These are phyloP conservation scores for Sphaerulina vaccinii DNA, from an alignment of 2,329 filamentous ascomycete species.

Conservation along the genomic window DNA sequence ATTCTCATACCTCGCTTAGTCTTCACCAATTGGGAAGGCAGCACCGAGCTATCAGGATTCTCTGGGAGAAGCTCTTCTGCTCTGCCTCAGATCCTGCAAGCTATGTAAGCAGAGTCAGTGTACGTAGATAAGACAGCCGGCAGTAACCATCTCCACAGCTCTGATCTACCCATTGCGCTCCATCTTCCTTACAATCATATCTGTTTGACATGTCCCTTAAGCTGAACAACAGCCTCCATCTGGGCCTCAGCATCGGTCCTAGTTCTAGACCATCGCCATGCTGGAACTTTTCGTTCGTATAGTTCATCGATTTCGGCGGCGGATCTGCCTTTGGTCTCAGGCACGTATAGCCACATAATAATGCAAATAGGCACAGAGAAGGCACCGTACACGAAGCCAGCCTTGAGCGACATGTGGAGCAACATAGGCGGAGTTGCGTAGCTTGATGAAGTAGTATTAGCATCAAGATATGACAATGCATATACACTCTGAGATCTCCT, in stretches of 20 bases:
- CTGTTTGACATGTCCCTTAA: slow-evolving; percentile 10
- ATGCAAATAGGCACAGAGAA: slow-evolving; percentile 11
- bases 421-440: slow-evolving; percentile 11
- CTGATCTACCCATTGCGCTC: too few relatives aligned
- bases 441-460: not conserved
- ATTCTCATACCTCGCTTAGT: slow-evolving; percentile 5
- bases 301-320: slow-evolving; percentile 10
- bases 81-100: too few relatives aligned
- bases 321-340: slow-evolving; percentile 11
- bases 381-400: slow-evolving; percentile 9
- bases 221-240: slow-evolving; percentile 10
- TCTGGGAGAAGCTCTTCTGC: too few relatives aligned
- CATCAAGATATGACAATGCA: not conserved
- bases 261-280: slow-evolving; percentile 6
- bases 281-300: slow-evolving; percentile 7
- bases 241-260: slow-evolving; percentile 5
- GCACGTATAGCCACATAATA: slow-evolving; percentile 11
- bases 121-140: too few relatives aligned
- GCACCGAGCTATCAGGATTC: slow-evolving; percentile 5
- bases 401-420: slow-evolving; percentile 2
- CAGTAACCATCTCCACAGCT: too few relatives aligned
- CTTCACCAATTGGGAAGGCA: slow-evolving; percentile 6
- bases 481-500: not conserved
- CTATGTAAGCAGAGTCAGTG: too few relatives aligned
- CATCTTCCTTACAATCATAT: too few relatives aligned